These are phyloP conservation scores for Amphibolis antarctica DNA, from an alignment of 106 monocot genomes.

Conservation along the genomic window DNA sequence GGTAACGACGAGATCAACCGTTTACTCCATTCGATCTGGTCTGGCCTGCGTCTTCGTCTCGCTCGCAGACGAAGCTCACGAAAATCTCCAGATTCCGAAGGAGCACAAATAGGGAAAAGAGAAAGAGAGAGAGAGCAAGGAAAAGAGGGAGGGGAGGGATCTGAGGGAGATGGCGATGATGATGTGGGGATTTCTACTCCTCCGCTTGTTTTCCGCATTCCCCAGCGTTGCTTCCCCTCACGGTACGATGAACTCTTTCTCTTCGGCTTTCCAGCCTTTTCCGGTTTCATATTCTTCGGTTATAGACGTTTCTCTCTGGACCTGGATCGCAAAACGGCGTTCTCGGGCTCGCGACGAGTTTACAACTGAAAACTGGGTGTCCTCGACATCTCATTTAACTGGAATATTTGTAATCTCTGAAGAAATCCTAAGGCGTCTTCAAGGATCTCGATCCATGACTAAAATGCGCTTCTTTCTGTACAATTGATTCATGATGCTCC, in stretches of 20 bases:
- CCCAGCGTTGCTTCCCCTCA: background rate
- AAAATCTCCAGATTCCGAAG: background rate
- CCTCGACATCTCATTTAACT: too few species aligned
- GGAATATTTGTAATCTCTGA: too few species aligned
- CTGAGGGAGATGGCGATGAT: background rate
- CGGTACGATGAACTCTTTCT: background rate
- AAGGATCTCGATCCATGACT: too few species aligned
- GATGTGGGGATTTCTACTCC: background rate
- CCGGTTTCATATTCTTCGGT: background rate
- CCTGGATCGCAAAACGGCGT: too few species aligned
- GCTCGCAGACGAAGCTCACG: too few species aligned
- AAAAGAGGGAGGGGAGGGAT: background rate
- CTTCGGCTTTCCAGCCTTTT: background rate
- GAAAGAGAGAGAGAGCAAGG: too few species aligned
- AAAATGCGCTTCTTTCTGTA: too few species aligned
- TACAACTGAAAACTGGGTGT: too few species aligned
- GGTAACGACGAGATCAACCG: background rate
- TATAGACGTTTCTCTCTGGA: background rate
- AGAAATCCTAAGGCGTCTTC: too few species aligned
- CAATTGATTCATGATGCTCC: too few species aligned
- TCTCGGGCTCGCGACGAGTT: too few species aligned
- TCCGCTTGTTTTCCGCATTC: background rate
- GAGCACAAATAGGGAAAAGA: background rate
- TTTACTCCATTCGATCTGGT: background rate
- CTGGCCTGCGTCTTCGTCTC: background rate